These are phyloP conservation scores for Chaetomium tenue DNA, from an alignment of 495 filamentous ascomycete species.

Conservation along the genomic window DNA sequence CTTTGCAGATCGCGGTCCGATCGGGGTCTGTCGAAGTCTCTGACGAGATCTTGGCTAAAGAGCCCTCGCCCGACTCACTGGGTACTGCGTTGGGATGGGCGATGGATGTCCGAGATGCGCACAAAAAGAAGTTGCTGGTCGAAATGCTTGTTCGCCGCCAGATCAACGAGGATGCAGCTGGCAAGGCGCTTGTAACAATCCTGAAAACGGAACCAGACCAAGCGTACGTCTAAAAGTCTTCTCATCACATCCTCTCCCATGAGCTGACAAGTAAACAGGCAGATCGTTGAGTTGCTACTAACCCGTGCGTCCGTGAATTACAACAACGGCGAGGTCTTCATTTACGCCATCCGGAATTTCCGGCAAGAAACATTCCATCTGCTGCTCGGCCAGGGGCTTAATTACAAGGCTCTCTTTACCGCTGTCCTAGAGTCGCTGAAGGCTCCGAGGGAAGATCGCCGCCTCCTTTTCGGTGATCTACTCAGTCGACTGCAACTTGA, in stretches of 20 bases:
- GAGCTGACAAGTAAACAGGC: constrained; percentile 12
- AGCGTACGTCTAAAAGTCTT: constrained; percentile 21
- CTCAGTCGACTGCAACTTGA: constrained; percentile 27
- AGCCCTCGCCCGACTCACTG: constrained; percentile 33
- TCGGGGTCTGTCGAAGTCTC: constrained; percentile 33
- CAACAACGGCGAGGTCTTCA: constrained; percentile 37
- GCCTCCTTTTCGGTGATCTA: constrained; percentile 23
- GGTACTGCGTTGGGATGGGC: constrained; percentile 32
- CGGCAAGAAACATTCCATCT: constrained; percentile 28
- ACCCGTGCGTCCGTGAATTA: constrained; percentile 32
- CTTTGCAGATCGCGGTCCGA: constrained; percentile 40
- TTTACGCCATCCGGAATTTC: constrained; percentile 32
- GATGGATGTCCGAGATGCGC: constrained; percentile 21
- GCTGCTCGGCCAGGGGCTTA: constrained; percentile 31
- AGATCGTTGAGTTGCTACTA: constrained; percentile 28
- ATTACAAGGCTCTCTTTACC: constrained; percentile 32
- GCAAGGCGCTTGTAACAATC: constrained; percentile 38
- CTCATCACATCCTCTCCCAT: too few species aligned
- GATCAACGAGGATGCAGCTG: constrained; percentile 34
- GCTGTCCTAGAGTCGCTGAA: constrained; percentile 30
- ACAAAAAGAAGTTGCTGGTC: constrained; percentile 22
- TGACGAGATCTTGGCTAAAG: constrained; percentile 35
- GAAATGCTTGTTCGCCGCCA: constrained; percentile 28
- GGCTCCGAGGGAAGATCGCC: constrained; percentile 15
- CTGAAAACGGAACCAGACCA: constrained; percentile 32